Evolutionary conservation across 2,329 filamentous ascomycete species (phyloP).

Genomic region (Ascochyta koolunga): DNA sequence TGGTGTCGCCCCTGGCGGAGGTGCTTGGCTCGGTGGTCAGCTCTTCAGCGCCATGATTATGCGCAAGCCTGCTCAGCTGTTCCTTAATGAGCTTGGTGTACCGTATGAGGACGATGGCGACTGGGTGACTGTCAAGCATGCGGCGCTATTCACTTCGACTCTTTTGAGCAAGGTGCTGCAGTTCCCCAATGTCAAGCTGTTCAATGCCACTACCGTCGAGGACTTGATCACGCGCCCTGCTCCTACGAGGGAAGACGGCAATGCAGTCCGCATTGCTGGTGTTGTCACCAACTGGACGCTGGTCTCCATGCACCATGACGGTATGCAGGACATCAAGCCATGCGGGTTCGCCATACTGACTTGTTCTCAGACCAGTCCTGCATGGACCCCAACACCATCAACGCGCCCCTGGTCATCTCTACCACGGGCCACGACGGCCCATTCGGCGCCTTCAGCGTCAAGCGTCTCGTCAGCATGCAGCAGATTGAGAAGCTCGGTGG

Average conservation of each 20-base stretch:
- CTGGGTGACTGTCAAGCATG: slow-evolving; percentile 93
- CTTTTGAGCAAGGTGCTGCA: slow-evolving; percentile 80
- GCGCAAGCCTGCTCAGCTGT: slow-evolving; percentile 87
- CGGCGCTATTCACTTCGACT: slow-evolving; percentile 88
- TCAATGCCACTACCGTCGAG: slow-evolving; percentile 92
- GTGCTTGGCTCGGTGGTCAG: slow-evolving; percentile 92
- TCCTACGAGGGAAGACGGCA: slow-evolving; percentile 49
- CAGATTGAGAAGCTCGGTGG: slow-evolving; percentile 82
- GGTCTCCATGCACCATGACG: slow-evolving; percentile 66
- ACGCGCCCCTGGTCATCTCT: slow-evolving; percentile 84
- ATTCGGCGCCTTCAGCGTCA: slow-evolving; percentile 89
- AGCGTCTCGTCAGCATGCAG: slow-evolving; percentile 89
- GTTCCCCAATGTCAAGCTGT: slow-evolving; percentile 93
- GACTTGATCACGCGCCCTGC: slow-evolving; percentile 82
- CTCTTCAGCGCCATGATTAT: slow-evolving; percentile 96
- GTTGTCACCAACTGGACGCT: slow-evolving; percentile 97
- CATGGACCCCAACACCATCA: slow-evolving; percentile 98
- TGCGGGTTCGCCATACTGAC: neutral
- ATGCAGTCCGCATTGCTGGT: slow-evolving; percentile 75
- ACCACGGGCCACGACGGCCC: slow-evolving; percentile 92
- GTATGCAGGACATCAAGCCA: slow-evolving; percentile 5
- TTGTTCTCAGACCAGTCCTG: slow-evolving; percentile 75
- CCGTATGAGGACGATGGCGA: slow-evolving; percentile 87
- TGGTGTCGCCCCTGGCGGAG: slow-evolving; percentile 80
- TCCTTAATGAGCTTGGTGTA: slow-evolving; percentile 80